Evolutionary conservation across 306 rosid genomes (phyloP), one percentile per base, ranked within the genome.

Genomic region (Hippophae tibetana): DNA sequence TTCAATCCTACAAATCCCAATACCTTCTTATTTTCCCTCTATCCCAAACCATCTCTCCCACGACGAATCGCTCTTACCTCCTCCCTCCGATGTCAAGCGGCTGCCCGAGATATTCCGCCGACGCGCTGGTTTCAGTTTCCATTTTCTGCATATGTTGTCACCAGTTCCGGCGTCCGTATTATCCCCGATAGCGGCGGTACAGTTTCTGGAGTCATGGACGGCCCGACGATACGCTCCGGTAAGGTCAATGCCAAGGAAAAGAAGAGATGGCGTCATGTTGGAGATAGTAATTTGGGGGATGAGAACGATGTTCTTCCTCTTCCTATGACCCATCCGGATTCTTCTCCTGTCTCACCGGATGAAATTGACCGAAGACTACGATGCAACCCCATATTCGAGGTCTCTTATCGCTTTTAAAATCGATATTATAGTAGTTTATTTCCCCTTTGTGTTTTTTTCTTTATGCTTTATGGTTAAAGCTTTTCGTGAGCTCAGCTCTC

Each of bases 261-360:
- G 65, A 92, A 83, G 67, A 85, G 95, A 93, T 81, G 92, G 45
- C 77, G 93, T 5, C 60, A 78, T 31, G 38, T 31, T 40, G 60
- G 84, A 54, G 96, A 92, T 64, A 89, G 95, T 52, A 87, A 87
- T 52, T 71, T 92, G 83, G 69, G 49, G 6, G 87, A 92, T 61
- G 72, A 83, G 27, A 62, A 49, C 6, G 96, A 92, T 4, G 81
- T 82, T 69, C 93, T 87, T 12, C 95, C 98, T 0, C 96, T 92
- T 42, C 96, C 98, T 6, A 87, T 92, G 98, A 76, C 84, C 11
- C 66, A 78, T 56, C 98, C 95, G 11, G 92, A 81, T 78, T 68
- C 89, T 7, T 74, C 89, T 5, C 96, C 93, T 7, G 92, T 82
- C 54, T 8, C 98, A 5, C 70, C 86, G 3, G 78, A 85, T 10